phyloP scores from a whole-genome alignment of 2,329 filamentous ascomycete species.

The Ophiocordyceps camponoti-leonardi region DNA sequence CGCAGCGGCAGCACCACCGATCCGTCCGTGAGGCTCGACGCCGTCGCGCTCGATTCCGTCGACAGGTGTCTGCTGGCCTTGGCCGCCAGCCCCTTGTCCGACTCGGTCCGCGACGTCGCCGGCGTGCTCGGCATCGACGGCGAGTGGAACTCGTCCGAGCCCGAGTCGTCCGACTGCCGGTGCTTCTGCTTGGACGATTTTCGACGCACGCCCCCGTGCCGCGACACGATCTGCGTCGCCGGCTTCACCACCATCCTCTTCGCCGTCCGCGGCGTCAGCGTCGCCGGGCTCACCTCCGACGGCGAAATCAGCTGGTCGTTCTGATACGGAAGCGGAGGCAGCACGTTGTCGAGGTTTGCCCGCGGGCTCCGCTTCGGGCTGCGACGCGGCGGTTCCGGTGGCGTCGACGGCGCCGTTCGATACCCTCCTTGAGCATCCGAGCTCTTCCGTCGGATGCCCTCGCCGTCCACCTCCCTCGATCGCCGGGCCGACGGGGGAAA shows the following conservation, averaged over 20 bases:
- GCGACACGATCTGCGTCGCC: background rate
- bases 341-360: constrained; percentile 2
- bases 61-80: constrained; percentile 1
- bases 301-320: background rate
- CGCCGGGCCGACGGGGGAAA: background rate
- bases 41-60: background rate
- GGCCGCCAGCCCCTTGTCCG: constrained; percentile 15
- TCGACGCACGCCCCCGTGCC: background rate
- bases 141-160: constrained; percentile 19
- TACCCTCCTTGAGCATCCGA: constrained; percentile 1
- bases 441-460: background rate
- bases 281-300: background rate
- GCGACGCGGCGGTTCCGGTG: constrained; percentile 11
- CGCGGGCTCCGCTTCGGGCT: constrained; percentile 11
- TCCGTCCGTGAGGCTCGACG: background rate
- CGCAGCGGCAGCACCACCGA: constrained; percentile 1
- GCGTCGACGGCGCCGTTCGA: constrained; percentile 6
- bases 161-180: constrained; percentile 20
- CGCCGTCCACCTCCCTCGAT: background rate
- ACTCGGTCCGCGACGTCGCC: constrained; percentile 21
- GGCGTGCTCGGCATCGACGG: constrained; percentile 19
- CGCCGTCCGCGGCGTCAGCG: background rate
- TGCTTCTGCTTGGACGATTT: constrained; percentile 2
- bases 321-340: background rate
- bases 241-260: background rate